Percentiles rank a stretch among this genome's conserved stretches.
Evolutionary conservation across 2,329 filamentous ascomycete genomes (phyloP).

Genomic region (Fusarium sp.): DNA sequence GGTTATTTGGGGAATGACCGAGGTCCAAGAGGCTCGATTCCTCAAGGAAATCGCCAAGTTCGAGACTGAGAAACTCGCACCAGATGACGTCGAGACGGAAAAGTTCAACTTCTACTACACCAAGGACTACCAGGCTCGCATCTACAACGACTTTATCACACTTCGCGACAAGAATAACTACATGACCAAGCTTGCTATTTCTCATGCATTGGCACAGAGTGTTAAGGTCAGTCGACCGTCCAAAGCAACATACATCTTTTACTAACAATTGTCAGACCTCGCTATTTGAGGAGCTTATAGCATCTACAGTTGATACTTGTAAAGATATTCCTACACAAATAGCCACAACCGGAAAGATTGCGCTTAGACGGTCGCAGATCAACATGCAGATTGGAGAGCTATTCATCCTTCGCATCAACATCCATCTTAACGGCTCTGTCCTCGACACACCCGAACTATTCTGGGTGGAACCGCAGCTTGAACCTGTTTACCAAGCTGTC

Average conservation of each 20-base stretch:
- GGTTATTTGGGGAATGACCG: slow-evolving; percentile 97
- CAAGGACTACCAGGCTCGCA: slow-evolving; percentile 94
- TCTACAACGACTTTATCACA: slow-evolving; percentile 99
- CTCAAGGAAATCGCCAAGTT: slow-evolving; percentile 95
- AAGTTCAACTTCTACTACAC: slow-evolving; percentile 99
- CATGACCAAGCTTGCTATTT: slow-evolving; percentile 98
- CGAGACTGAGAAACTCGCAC: slow-evolving; percentile 87
- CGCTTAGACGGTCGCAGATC: slow-evolving; percentile 88
- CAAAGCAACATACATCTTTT: background rate
- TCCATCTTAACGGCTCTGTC: slow-evolving; percentile 96
- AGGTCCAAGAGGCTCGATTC: slow-evolving; percentile 89
- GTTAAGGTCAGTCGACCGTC: slow-evolving; percentile 75
- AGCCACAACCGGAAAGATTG: slow-evolving; percentile 90
- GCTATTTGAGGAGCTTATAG: slow-evolving; percentile 94
- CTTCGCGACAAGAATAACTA: slow-evolving; percentile 94
- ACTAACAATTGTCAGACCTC: slow-evolving; percentile 73
- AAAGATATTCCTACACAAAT: slow-evolving; percentile 95
- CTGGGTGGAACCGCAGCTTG: slow-evolving; percentile 97
- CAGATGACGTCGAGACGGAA: slow-evolving; percentile 93
- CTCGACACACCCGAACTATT: slow-evolving; percentile 97
- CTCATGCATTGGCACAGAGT: slow-evolving; percentile 93
- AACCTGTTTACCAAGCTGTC: slow-evolving; percentile 96
- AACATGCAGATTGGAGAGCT: slow-evolving; percentile 99
- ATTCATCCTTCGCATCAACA: slow-evolving; percentile 97
- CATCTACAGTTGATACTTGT: slow-evolving; percentile 91